Base-by-base conservation (phyloP, 495 filamentous ascomycete species). In the Hapsidospora chrysogenum region DNA sequence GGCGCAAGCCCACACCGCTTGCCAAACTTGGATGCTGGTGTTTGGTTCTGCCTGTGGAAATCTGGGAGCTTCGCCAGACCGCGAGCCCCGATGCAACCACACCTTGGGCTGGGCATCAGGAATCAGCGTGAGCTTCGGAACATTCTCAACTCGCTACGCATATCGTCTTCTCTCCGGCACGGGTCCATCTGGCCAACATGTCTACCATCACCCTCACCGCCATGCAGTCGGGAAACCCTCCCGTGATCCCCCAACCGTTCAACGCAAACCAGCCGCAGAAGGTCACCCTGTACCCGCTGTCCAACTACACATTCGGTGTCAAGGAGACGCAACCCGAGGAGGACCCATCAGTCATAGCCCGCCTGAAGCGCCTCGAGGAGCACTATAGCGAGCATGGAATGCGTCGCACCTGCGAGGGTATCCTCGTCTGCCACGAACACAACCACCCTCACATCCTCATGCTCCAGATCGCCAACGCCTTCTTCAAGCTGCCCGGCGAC, bases 301-400 rank as follows among this genome's bases (percentile, higher is more conserved):
- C 84, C 44, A 96, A 95, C 64, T 96, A 97, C 66, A 95, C 87
- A 26, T 96, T 97, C 52, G 87, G 87, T 37, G 92, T 86, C 13
- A 97, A 97, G 58, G 89, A 95, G 61, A 87, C 76, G 8, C 89
- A 97, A 54, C 89, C 89, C 2, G 89, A 97, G 57, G 89, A 97
- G 56, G 89, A 97, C 51, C 86, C 86, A 3, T 92, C 83, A 3
- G 89, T 97, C 5, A 66, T 92, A 31, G 86, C 87, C 19, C 83
- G 89, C 3, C 70, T 97, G 33, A 84, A 85, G 57, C 72, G 89
- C 4, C 69, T 97, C 9, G 85, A 96, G 50, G 85, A 96, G 45
- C 86, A 97, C 58, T 97, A 95, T 58, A 67, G 74, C 8, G 61
- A 73, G 29, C 74, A 95, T 63, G 89, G 89, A 42, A 96, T 97